phyloP scores from a whole-genome alignment of 2,329 filamentous ascomycete species.

The Colletotrichum navitas region DNA sequence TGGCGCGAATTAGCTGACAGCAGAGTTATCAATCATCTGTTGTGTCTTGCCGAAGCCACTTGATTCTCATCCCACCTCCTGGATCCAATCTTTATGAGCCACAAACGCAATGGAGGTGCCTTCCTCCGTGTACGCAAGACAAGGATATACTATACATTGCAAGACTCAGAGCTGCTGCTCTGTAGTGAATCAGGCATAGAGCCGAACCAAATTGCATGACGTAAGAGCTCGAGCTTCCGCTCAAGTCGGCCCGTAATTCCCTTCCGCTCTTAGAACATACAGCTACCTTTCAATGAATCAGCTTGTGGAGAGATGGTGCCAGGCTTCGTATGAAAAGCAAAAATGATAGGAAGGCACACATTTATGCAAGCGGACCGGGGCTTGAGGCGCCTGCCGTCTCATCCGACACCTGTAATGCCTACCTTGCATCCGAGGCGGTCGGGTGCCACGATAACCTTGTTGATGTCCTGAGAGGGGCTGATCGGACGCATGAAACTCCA shows the following conservation, averaged over 20 bases:
- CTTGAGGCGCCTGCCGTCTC: neutral
- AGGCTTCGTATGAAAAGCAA: neutral
- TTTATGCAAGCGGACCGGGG: neutral
- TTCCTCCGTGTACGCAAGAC: neutral
- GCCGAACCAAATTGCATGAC: neutral
- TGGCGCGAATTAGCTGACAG: neutral
- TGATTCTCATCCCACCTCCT: neutral
- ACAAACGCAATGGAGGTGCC: neutral
- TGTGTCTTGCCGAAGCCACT: neutral
- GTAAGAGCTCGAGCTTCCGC: neutral
- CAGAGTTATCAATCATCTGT: neutral
- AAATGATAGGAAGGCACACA: neutral
- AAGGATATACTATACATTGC: neutral
- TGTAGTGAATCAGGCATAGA: neutral
- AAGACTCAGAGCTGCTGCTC: neutral
- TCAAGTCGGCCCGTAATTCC: neutral
- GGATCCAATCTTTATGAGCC: neutral
- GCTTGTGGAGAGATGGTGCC: neutral
- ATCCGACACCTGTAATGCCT: neutral
- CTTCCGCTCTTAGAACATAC: accelerated
- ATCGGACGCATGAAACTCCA: neutral
- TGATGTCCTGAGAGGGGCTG: neutral
- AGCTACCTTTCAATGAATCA: neutral
- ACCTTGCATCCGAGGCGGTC: neutral
- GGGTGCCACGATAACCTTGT: neutral